Base-by-base conservation (phyloP, 768 basidiomycete genomes). In the Tylopilus plumbeoviolaceoides region DNA sequence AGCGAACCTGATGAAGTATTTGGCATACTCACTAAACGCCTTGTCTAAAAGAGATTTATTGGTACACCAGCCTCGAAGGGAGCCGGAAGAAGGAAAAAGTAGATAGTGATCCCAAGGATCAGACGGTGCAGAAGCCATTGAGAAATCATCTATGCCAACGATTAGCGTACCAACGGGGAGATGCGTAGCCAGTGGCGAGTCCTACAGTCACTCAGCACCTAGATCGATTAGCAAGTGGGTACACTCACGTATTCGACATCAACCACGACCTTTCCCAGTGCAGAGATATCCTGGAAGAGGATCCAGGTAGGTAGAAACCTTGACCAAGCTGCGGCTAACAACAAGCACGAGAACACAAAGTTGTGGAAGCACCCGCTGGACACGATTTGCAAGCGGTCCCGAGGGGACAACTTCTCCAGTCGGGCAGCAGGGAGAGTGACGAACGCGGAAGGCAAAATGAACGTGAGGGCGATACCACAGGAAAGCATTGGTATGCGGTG, bases 321-420 rank as follows among this genome's bases (percentile, higher is more conserved):
- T 15, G 59, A 56, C 51, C 70, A 70, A n/a, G 73, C 63, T 14
- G 73, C 48, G 7, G 69, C 57, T 3, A 73, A 54, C 17, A 87
- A 69, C 7, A 81, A 27, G 44, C 75, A 63, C 73, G 78, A 86
- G 36, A 85, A 73, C 5, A 83, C 52, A 11, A 91, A 63, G 62
- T 93, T 95, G 67, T 93, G 88, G 57, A 84, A 87, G 17, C 89
- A 83, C 3, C 91, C 91, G 1, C 87, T 82, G 8, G 87, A 75
- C 30, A 84, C 74, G 44, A 94, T 74, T 15, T 85, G 79, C n/a
- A 84, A 67, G 20, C 79, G 79, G 60, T 73, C 38, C 67, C 72
- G 30, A 59, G 62, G 33, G 79, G 68, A n/a, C 53, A 70, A 9
- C 18, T 57, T 59, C 74, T 73, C 41, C 78, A 61, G 40, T 66